Conservation (phyloP, 1,284 basidiomycete species). For the Neolentinus lepideus region DNA sequence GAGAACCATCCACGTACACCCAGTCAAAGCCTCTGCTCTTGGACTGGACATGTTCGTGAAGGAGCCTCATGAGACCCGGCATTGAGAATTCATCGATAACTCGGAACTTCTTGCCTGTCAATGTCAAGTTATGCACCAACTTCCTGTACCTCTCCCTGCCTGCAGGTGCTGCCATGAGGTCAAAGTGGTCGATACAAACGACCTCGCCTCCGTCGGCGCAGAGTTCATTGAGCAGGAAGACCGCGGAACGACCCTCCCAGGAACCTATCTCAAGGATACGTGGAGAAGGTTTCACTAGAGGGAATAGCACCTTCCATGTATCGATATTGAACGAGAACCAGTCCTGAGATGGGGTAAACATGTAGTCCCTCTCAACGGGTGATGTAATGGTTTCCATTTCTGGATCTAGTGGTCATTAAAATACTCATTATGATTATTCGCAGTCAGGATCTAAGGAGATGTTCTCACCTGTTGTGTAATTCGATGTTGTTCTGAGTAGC, state of each 20-base stretch:
- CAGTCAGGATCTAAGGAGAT: constrained; percentile 1
- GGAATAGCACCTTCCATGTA: constrained; percentile 34
- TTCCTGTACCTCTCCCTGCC: constrained; percentile 38
- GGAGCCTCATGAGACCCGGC: constrained; percentile 39
- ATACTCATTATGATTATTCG: not conserved
- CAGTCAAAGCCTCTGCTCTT: constrained; percentile 40
- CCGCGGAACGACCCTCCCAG: constrained; percentile 56
- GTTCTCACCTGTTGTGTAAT: not conserved
- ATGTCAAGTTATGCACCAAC: constrained; percentile 37
- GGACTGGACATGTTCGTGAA: constrained; percentile 36
- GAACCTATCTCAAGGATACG: constrained; percentile 53
- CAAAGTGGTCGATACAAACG: constrained; percentile 53
- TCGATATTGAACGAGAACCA: constrained; percentile 44
- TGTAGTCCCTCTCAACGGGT: constrained; percentile 10
- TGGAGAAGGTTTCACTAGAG: constrained; percentile 29
- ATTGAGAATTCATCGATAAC: constrained; percentile 47
- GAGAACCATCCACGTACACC: constrained; percentile 54
- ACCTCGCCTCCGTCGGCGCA: constrained; percentile 36
- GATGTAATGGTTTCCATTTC: not conserved
- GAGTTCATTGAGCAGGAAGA: constrained; percentile 42
- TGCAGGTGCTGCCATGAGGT: constrained; percentile 40
- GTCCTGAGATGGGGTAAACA: constrained; percentile 47
- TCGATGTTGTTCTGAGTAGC: not conserved
- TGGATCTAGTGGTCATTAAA: not conserved
- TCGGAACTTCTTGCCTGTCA: constrained; percentile 35